These are phyloP conservation scores for Lipomyces japonicus DNA, from an alignment of 805 yeast species.

Conservation along the genomic window DNA sequence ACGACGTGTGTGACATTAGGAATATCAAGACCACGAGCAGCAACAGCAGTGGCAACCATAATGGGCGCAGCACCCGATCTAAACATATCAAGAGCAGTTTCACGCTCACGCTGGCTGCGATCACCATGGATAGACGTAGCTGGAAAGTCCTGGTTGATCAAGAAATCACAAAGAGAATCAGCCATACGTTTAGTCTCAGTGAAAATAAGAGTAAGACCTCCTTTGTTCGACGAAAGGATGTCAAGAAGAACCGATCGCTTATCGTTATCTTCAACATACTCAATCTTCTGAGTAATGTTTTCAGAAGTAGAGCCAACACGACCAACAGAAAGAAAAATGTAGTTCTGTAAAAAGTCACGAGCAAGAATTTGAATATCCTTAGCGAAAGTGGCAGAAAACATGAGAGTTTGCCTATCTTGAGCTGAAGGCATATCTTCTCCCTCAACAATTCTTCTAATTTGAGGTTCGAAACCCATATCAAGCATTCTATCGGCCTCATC, in stretches of 20 bases:
- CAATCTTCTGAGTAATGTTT: conserved; percentile 90
- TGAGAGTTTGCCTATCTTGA: conserved; percentile 86
- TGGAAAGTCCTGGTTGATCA: conserved; percentile 83
- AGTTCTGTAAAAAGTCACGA: conserved; percentile 92
- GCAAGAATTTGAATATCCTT: conserved; percentile 95
- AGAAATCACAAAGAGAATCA: conserved; percentile 87
- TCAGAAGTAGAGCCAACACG: conserved; percentile 99
- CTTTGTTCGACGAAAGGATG: conserved; percentile 71
- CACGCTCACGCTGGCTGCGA: conserved; percentile 97
- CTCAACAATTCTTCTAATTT: conserved; percentile 96
- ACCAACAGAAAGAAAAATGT: conserved; percentile 95
- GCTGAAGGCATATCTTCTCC: conserved; percentile 97
- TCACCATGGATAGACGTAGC: conserved; percentile 99
- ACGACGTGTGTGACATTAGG: conserved; percentile 98
- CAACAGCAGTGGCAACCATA: conserved; percentile 98
- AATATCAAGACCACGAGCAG: conserved; percentile 99
- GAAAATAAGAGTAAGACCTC: conserved; percentile 86
- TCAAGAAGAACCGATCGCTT: conserved; percentile 88
- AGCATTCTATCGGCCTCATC: conserved; percentile 99
- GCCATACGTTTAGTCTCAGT: conserved; percentile 99
- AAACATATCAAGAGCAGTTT: conserved; percentile 91
- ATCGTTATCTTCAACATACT: conserved; percentile 89
- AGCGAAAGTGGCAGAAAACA: conserved; percentile 99
- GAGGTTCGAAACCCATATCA: conserved; percentile 99
- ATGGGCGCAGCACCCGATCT: conserved; percentile 88